These are phyloP conservation scores for Trametes cingulata DNA, from an alignment of 768 basidiomycete species.

Conservation along the genomic window DNA sequence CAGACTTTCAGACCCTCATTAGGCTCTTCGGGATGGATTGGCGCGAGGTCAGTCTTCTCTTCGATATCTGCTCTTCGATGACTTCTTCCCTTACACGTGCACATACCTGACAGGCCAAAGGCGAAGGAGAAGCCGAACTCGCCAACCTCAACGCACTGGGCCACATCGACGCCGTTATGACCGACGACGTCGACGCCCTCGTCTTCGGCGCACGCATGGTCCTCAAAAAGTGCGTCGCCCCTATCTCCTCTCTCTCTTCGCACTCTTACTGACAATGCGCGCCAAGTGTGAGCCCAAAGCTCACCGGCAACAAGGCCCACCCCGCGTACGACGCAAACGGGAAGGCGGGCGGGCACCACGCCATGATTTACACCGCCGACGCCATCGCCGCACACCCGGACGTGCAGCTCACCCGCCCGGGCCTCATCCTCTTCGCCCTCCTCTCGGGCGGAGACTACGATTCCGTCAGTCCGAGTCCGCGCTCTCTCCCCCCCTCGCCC, in stretches of 20 bases:
- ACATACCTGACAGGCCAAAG: constrained; percentile 37
- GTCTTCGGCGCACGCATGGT: constrained; percentile 47
- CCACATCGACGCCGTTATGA: constrained; percentile 47
- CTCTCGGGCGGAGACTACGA: constrained; percentile 40
- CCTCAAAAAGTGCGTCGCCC: constrained; percentile 40
- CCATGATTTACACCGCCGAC: constrained; percentile 28
- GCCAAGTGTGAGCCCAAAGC: constrained; percentile 24
- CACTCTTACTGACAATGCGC: too few species aligned
- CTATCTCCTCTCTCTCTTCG: not conserved
- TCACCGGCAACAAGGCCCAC: constrained; percentile 31
- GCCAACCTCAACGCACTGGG: constrained; percentile 41
- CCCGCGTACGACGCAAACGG: constrained; percentile 30
- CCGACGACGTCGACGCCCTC: constrained; percentile 50
- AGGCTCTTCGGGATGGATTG: constrained; percentile 32
- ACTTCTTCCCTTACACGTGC: not conserved
- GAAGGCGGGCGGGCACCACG: constrained; percentile 27
- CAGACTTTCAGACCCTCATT: constrained; percentile 25
- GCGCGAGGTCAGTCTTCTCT: too few species aligned
- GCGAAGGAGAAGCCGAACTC: constrained; percentile 53
- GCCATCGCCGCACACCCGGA: constrained; percentile 26
- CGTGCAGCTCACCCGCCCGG: constrained; percentile 31
- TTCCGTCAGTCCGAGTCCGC: constrained; percentile 19
- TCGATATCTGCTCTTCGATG: constrained; percentile 8
- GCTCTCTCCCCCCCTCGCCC: not conserved
- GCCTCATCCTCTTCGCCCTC: constrained; percentile 37